Conservation (phyloP, 2,329 filamentous ascomycete genomes). For the Colletotrichum tropicicola region DNA sequence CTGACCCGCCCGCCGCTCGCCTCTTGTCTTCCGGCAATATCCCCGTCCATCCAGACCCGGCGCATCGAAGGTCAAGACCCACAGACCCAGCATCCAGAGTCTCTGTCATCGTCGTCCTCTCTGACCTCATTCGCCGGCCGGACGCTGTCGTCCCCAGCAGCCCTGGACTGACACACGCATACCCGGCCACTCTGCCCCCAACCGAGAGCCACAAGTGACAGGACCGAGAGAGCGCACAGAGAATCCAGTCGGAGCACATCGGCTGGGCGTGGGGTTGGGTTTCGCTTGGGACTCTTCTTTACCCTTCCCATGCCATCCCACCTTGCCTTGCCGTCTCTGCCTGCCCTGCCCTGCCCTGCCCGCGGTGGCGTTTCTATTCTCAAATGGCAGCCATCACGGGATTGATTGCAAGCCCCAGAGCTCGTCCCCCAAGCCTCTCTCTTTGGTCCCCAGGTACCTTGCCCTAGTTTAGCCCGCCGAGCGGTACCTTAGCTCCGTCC, state of each 20-base stretch:
- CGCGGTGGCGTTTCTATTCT: neutral
- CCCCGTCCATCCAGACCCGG: constrained; percentile 28
- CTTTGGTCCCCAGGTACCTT: neutral
- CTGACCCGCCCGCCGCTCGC: constrained; percentile 15
- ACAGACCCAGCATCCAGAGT: constrained; percentile 10
- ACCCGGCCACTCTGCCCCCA: constrained; percentile 13
- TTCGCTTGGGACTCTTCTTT: neutral
- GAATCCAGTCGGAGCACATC: constrained; percentile 23
- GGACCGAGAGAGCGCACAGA: constrained; percentile 19
- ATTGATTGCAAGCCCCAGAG: neutral
- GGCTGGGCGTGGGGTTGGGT: constrained; percentile 27
- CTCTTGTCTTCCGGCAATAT: constrained; percentile 18
- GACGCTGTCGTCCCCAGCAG: constrained; percentile 15
- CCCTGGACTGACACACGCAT: constrained; percentile 28
- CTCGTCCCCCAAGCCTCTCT: neutral
- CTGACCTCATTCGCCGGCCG: constrained; percentile 25
- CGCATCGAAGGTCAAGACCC: constrained; percentile 16
- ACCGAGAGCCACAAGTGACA: constrained; percentile 18
- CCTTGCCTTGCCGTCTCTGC: neutral
- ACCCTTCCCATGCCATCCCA: neutral
- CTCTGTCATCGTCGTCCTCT: constrained; percentile 13
- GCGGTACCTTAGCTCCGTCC: constrained; percentile 6
- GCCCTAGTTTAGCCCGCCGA: constrained; percentile 11
- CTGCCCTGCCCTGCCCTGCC: neutral
- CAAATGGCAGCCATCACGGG: neutral